Base-by-base conservation (phyloP, 2,329 filamentous ascomycete genomes). In the Aureobasidium sp. region DNA sequence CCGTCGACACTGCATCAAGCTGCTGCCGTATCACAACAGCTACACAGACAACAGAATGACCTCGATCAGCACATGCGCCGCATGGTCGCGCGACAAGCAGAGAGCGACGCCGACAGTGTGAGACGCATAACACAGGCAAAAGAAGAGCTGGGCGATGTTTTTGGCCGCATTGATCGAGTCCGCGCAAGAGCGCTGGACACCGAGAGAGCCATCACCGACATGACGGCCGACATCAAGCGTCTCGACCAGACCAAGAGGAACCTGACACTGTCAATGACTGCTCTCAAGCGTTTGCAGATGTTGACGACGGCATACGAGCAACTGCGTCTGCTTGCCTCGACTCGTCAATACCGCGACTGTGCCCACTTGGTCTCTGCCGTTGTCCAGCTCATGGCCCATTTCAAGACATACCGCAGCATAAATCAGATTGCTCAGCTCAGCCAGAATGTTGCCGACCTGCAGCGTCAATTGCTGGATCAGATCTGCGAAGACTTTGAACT, bases 401-500 rank as follows among this genome's bases (percentile, higher is more conserved):
- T 99, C 82, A 96, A 96, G 78, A 95, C 90, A 75, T 99, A 97
- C 74, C 83, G 94, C 63, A 96, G 92, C 69, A 97, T 99, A 69
- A 93, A 97, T 73, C 94, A 99, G 81, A 97, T 99, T 72, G 94
- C 94, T 32, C 89, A 89, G 0, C 81, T 99, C 66, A 96, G 91
- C 72, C 86, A 91, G 57, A 96, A 95, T 69, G 94, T 99, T 39
- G 88, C 92, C 6, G 94, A 97, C 69, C 81, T 99, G 66, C 94
- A 99, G 77, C 82, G 92, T 64, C 92, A 97, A 74, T 78, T 99
- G 63, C 78, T 97, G 63, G 94, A 99, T 77, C 94, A 99, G 76
- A 88, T 99, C n/a, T 99, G 94, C 73, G 94, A 97, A 76, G 94
- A 99, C 75, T 99, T 99, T 72, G 94, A 99, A 79, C 84, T 97